These are phyloP conservation scores for Davidsoniella virescens DNA, from an alignment of 2,329 filamentous ascomycete species.

Conservation along the genomic window DNA sequence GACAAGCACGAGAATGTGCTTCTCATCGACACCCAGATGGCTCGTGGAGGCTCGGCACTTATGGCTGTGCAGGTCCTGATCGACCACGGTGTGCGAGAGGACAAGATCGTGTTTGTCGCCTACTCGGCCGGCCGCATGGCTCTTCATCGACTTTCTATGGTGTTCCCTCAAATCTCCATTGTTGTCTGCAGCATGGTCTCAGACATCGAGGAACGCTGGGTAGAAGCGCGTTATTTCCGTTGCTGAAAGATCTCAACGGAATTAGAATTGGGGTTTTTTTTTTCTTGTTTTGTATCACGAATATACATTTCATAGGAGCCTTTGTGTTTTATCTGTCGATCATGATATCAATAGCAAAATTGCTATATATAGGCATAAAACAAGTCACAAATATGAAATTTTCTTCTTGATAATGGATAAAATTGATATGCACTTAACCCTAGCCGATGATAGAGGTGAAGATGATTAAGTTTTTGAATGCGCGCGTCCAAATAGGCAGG, in stretches of 20 bases:
- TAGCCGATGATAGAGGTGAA: no score
- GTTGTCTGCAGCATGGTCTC: slow-evolving; percentile 70
- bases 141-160: slow-evolving; percentile 67
- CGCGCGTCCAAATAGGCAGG: no score
- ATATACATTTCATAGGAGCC: no score
- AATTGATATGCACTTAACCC: no score
- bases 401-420: no score
- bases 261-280: not conserved
- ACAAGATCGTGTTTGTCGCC: slow-evolving; percentile 80
- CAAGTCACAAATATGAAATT: no score
- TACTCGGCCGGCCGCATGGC: slow-evolving; percentile 78
- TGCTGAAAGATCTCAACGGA: slow-evolving; percentile 35
- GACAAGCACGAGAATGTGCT: slow-evolving; percentile 63
- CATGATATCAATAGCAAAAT: no score
- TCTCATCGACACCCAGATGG: slow-evolving; percentile 86
- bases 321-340: no score
- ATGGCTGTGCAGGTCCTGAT: slow-evolving; percentile 96
- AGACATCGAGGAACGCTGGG: slow-evolving; percentile 74
- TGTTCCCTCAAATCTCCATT: slow-evolving; percentile 75
- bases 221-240: slow-evolving; percentile 81
- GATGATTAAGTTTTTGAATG: no score
- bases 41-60: slow-evolving; percentile 64
- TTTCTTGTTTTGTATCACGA: not conserved
- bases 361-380: no score
- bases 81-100: slow-evolving; percentile 76